Conservation (phyloP, 106 monocot species). For the Chionographis japonica region DNA sequence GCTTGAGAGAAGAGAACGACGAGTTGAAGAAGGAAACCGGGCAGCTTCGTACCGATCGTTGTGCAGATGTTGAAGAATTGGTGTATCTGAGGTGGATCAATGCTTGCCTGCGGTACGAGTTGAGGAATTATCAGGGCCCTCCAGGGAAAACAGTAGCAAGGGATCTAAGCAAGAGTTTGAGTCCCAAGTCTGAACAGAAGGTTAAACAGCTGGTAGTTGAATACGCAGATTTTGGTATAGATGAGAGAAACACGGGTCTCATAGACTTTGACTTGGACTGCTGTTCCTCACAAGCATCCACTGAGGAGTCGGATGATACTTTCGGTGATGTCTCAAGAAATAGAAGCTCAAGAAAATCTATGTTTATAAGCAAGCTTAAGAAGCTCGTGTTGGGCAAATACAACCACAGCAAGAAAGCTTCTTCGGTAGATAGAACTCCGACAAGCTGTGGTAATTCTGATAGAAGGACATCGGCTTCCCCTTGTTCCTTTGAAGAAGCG, state of each 20-base stretch:
- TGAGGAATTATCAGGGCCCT: slow-evolving; percentile 37
- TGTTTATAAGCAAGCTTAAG: slow-evolving; percentile 64
- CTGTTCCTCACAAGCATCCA: slow-evolving; percentile 38
- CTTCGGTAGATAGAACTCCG: slow-evolving; percentile 4
- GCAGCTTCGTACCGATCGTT: slow-evolving; percentile 51
- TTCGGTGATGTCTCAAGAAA: slow-evolving; percentile 18
- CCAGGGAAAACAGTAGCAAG: slow-evolving; percentile 36
- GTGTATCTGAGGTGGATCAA: slow-evolving; percentile 89
- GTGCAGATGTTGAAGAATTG: slow-evolving; percentile 63
- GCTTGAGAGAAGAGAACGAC: slow-evolving; percentile 45
- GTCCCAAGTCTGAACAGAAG: slow-evolving; percentile 52
- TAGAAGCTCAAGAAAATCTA: slow-evolving; percentile 33
- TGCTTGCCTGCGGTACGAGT: slow-evolving; percentile 80
- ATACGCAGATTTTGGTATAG: slow-evolving; percentile 35
- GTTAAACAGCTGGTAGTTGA: slow-evolving; percentile 61
- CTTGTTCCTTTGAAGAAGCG: slow-evolving; percentile 30
- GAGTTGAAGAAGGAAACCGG: slow-evolving; percentile 48
- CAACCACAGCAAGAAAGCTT: slow-evolving; percentile 6
- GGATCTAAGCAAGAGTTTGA: slow-evolving; percentile 55
- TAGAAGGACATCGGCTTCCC: slow-evolving; percentile 36
- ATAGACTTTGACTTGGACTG: slow-evolving; percentile 40
- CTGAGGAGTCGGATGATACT: slow-evolving; percentile 28
- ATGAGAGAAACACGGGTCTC: slow-evolving; percentile 8
- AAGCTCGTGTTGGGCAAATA: slow-evolving; percentile 54
- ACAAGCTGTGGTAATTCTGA: slow-evolving; percentile 4